Percentiles rank a stretch among this genome's conserved stretches.
Evolutionary conservation across 352 stramenopile genomes (phyloP).

Genomic region (Pythium aphanidermatum): DNA sequence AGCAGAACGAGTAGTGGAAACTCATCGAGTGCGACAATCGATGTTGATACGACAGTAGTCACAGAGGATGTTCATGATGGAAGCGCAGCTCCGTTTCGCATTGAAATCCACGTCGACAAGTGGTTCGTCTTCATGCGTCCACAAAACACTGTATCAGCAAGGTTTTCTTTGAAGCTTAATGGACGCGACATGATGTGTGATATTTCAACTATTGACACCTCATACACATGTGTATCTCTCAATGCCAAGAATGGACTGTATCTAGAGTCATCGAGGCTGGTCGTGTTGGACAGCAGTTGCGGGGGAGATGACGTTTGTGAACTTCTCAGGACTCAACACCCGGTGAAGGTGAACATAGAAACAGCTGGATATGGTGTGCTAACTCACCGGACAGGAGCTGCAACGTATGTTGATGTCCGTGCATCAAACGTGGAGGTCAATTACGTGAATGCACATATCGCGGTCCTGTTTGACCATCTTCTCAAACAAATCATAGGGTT

Average conservation of each 20-base stretch:
- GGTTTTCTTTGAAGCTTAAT: constrained; percentile 38
- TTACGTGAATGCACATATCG: constrained; percentile 47
- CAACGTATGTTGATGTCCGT: constrained; percentile 35
- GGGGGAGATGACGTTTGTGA: constrained; percentile 35
- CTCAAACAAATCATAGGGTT: constrained; percentile 57
- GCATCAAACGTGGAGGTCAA: constrained; percentile 44
- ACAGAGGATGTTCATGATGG: neutral
- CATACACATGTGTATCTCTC: constrained; percentile 29
- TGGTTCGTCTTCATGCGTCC: constrained; percentile 62
- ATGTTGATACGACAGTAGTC: neutral
- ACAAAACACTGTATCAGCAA: constrained; percentile 25
- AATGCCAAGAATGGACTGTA: constrained; percentile 27
- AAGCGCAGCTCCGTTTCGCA: constrained; percentile 17
- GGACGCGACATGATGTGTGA: constrained; percentile 29
- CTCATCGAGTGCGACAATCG: constrained; percentile 1
- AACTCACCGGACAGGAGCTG: constrained; percentile 34
- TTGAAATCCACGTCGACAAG: constrained; percentile 38
- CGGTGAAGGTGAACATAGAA: constrained; percentile 34
- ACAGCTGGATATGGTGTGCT: constrained; percentile 34
- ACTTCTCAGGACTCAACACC: constrained; percentile 26
- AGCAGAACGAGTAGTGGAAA: constrained; percentile 24
- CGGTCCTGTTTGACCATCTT: constrained; percentile 40
- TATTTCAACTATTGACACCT: constrained; percentile 33
- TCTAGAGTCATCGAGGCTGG: constrained; percentile 40
- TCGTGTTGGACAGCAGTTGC: neutral